Base-by-base conservation (phyloP, 1,284 basidiomycete species). In the Austroboletus niveus region DNA sequence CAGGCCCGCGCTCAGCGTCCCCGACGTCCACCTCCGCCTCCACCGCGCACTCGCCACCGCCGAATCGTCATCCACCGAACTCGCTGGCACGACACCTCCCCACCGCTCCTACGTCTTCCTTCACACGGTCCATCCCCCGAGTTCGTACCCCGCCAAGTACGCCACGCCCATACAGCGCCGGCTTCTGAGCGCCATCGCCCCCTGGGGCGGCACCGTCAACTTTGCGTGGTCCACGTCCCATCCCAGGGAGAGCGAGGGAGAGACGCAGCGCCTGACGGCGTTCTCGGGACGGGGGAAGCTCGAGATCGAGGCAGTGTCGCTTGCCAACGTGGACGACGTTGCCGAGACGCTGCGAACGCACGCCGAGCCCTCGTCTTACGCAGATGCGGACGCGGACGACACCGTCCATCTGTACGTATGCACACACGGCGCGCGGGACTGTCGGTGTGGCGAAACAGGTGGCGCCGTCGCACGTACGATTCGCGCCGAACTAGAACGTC, bases 381-480 rank as follows among this genome's bases (percentile, higher is more conserved):
- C 12, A 3, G 38, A 17, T 20, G 39, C 39, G 5, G 27, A 7
- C 7, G 9, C 17, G 9, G 11, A 24, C 20, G 14, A 70, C 3
- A 68, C 73, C 39, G 65, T 81, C 11, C 73, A 81, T 64, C 61
- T 94, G 12, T 85, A 89, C 52, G 79, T 91, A 0, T 91, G 88
- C 60, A 89, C 86, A 2, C 88, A 91, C 62, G 80, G 78, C 0
- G 70, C 76, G 22, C 72, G 87, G 35, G 87, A 90, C 61, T 91
- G 88, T 69, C 75, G 87, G 10, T 94, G 92, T 60, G 84, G 85
- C 0, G 78, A 86, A 20, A 76, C 68, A 15, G 91, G 92, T 0
- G 76, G 73, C 2, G 70, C 66, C 14, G 77, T 87, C 10, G 76
- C 68, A 2, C 61, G 62, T 0, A 69, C 73, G 1, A 61, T 84